A percentile compares a stretch with the other conserved stretches of the same genome.
Evolutionary conservation across 1,139 yeast species (phyloP).

Genomic region (Debaryomyces nepalensis): DNA sequence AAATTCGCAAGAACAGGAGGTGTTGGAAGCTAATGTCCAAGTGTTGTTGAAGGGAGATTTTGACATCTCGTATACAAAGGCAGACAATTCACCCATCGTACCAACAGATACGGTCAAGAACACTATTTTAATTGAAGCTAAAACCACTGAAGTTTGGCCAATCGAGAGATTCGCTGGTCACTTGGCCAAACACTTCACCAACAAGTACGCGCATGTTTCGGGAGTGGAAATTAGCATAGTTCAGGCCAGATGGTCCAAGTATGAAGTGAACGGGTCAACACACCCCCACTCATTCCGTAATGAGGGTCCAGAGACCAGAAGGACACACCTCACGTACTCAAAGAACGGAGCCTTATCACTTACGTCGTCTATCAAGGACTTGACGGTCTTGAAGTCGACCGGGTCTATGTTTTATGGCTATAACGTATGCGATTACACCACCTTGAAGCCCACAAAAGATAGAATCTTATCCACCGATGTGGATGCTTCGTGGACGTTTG

Average conservation of each 20-base stretch:
- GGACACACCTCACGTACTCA: conserved; percentile 58
- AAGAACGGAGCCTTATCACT: conserved; percentile 55
- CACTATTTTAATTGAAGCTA: conserved; percentile 82
- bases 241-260: conserved; percentile 82
- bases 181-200: conserved; percentile 77
- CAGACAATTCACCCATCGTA: conserved; percentile 85
- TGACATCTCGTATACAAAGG: conserved; percentile 79
- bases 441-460: conserved; percentile 79
- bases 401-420: conserved; percentile 92
- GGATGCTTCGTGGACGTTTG: conserved; percentile 74
- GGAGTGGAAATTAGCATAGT: conserved; percentile 69
- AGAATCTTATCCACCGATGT: conserved; percentile 89
- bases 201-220: conserved; percentile 74
- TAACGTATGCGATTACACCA: conserved; percentile 86
- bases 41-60: conserved; percentile 77
- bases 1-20: conserved; percentile 74
- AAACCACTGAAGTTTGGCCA: conserved; percentile 82
- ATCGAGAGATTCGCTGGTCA: conserved; percentile 88
- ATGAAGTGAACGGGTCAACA: conserved; percentile 68
- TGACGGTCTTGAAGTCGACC: conserved; percentile 90
- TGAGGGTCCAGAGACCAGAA: conserved; percentile 82
- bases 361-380: conserved; percentile 75
- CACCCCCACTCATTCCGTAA: conserved; percentile 85
- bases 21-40: conserved; percentile 81
- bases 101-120: conserved; percentile 95